Evolutionary conservation across 2,329 filamentous ascomycete species (phyloP), one percentile per base, ranked within the genome.

Genomic region (Verticillium albo-atrum): DNA sequence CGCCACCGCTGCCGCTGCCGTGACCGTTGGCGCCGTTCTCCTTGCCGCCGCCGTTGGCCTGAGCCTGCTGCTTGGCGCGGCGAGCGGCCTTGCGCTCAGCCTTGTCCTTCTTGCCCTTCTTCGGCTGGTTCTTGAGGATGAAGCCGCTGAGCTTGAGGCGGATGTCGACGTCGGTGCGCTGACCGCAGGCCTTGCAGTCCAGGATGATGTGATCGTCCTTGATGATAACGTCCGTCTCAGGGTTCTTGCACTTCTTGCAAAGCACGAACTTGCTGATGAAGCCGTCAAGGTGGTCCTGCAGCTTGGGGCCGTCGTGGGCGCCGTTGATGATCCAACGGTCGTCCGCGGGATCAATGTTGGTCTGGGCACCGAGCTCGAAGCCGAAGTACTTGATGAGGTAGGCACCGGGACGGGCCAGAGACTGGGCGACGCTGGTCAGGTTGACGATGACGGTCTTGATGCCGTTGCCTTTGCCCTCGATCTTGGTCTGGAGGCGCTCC

Each of bases 301-400:
- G 89, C 83, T 98, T 98, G 76, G 83, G 80, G 64, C 94, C 88
- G 68, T 99, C 95, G 75, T 99, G 95, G 67, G 94, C 92, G 74
- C 95, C 95, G 80, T 99, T 99, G 86, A 99, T 98, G 80, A 99
- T 99, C 94, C 95, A 99, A 75, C 95, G 95, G 75, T 99, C 95
- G 75, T 98, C 94, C 70, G 92, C 88, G 66, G 95, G 94, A 74
- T 97, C 95, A 69, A 92, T 93, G 81, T 97, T 98, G 82, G 95
- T 97, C 82, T 98, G 95, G 69, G 95, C 95, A 75, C 95, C 95
- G 61, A 99, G 88, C 80, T 99, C 95, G 76, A 99, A 98, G 70
- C 95, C 95, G 72, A 99, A 99, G 83, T 96, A 99, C 83, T 99
- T 99, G 88, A 99, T 98, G 74, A 99, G 86, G 76, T 97, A 96